Base-by-base conservation (phyloP, 1,284 basidiomycete genomes). In the Leccinum solheimii region DNA sequence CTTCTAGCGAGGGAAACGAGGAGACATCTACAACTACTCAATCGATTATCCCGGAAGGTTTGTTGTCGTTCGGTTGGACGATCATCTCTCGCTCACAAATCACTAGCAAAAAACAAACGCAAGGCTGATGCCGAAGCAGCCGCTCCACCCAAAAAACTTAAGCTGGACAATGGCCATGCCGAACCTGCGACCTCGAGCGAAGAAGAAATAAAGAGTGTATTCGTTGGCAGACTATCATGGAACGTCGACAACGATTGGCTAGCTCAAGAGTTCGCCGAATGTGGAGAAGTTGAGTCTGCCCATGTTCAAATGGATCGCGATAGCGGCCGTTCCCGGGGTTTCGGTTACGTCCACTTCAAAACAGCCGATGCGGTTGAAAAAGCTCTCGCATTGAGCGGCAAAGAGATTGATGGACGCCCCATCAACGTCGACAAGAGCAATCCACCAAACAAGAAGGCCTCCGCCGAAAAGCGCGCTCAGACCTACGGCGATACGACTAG, bases 201-300 rank as follows among this genome's bases (percentile, higher is more conserved):
- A 64, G 83, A 86, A 65, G 83, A 86, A 65, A 84, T 82, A 54
- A 90, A 85, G 74, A 90, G 88, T 57, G 85, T 98, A 71, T 99
- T 96, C 74, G 94, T 99, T 68, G 97, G 97, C 59, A 87, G 87
- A 66, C 85, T 99, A 56, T 97, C 94, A 36, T 99, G 95, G 95
- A 95, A 95, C 76, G 90, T 99, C 68, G 97, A 98, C 83, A 92
- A 95, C 76, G 97, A 98, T 78, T 95, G 95, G 86, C 88, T 99
- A 67, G 86, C 89, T 58, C 85, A 88, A 76, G 97, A 98, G 77
- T 98, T 99, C 70, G 87, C 89, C 55, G 82, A 85, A 59, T 96
- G 89, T 72, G 97, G 97, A 64, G 91, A 95, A 76, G 87, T 99
- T 67, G 84, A 89, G 67, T 88, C 87, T 40, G 95, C 94, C 14